Base-by-base conservation (phyloP, 164 flowering plant species). In the Cinnamomum chago region DNA sequence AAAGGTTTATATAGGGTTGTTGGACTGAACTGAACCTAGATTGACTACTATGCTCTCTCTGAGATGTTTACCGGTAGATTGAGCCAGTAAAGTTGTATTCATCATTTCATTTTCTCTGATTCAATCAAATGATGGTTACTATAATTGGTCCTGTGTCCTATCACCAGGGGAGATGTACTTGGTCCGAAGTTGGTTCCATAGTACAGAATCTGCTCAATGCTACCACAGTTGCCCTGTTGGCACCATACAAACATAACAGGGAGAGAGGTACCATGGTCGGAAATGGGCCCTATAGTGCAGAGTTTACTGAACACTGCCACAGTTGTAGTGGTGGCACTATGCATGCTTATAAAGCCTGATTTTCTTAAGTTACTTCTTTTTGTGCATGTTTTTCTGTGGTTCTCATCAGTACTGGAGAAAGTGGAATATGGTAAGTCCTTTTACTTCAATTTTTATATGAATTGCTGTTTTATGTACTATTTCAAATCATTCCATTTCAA, bases 391-490 rank as follows among this genome's bases (percentile, higher is more conserved):
- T 79, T 76, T 72, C 72, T 70, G 69, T 30, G 66, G 67, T 77
- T 66, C 76, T 69, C 76, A 82, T 80, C 95, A 96, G 99, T 96
- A 96, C 76, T 96, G 99, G 99, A 94, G 94, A 80, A 86, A 89
- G 97, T 96, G 99, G 99, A 96, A 96, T 82, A 94, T 94, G 99
- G 98, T 96, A 91, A 75, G 81, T 74, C 75, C 74, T 80, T 71
- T 69, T 72, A 18, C 62, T 64, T 66, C 65, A n/a, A 20, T 40
- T 47, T 35, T 18, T 52, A 33, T 67, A 62, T 50, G 11, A 20
- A 28, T 30, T 28, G 47, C 47, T 40, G 10, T 40, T 40, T 40
- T 40, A 40, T 40, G 47, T 40, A 40, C 47, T 40, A 40, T 40
- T 40, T 40, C 47, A 40, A 40, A 40, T 40, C 11, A 40, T 40